Percentiles rank a stretch among this genome's conserved stretches.
phyloP scores from a whole-genome alignment of 1,139 yeast species.

The Suzukiozyma palmioleophila region DNA sequence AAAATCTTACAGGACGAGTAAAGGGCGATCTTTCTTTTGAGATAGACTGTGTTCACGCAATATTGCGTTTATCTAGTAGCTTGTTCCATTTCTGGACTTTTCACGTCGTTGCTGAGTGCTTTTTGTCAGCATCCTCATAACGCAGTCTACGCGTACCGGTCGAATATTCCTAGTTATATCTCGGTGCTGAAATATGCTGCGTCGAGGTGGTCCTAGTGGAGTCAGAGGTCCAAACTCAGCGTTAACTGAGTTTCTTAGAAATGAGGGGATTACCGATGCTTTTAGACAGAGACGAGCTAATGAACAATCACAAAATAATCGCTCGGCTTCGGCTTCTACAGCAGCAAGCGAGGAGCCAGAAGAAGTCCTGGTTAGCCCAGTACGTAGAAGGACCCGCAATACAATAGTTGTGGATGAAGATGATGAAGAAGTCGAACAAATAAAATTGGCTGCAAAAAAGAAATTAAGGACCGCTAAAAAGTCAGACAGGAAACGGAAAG shows the following conservation, averaged over 20 bases:
- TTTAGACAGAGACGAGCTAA: slow-evolving; percentile 58
- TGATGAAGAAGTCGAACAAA: slow-evolving; percentile 28
- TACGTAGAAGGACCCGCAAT: slow-evolving; percentile 3
- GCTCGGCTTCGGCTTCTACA: slow-evolving; percentile 3
- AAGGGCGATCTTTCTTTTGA: no score
- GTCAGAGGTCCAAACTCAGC: slow-evolving; percentile 80
- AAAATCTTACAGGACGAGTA: no score
- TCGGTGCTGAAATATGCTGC: neutral
- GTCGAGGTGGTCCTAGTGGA: slow-evolving; percentile 16
- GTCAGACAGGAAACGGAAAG: slow-evolving; percentile 1
- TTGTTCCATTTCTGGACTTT: no score
- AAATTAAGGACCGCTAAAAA: slow-evolving; percentile 25
- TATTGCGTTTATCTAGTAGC: no score
- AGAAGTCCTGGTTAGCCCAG: no score
- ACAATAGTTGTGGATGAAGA: slow-evolving; percentile 16
- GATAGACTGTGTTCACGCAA: no score
- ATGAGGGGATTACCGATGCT: slow-evolving; percentile 85
- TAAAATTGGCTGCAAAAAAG: slow-evolving; percentile 39
- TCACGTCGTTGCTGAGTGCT: no score
- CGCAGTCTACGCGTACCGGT: no score
- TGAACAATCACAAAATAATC: neutral
- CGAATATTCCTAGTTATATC: no score
- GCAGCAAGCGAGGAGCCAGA: slow-evolving; percentile 2
- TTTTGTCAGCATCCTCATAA: no score
- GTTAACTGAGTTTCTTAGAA: slow-evolving; percentile 63